Percentiles rank a stretch among this genome's conserved stretches.
These are phyloP conservation scores for Viridothelium virens DNA, from an alignment of 495 filamentous ascomycete species.

Conservation along the genomic window DNA sequence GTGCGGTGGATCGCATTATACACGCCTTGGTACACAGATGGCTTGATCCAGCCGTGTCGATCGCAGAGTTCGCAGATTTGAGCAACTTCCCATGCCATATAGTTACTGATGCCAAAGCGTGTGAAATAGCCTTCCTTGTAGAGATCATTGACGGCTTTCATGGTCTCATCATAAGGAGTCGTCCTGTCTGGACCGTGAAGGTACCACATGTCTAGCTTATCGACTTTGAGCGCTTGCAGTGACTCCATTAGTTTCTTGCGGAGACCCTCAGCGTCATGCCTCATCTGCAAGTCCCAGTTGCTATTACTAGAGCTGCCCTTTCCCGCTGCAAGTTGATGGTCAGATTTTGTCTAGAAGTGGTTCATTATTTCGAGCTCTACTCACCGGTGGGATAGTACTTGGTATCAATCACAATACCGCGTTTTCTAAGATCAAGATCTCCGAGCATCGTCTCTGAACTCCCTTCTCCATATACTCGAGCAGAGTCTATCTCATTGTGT, in stretches of 20 bases:
- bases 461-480: constrained; percentile 44
- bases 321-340: neutral
- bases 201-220: constrained; percentile 47
- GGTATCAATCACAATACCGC: constrained; percentile 47
- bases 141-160: constrained; percentile 42
- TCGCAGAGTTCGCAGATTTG: constrained; percentile 44
- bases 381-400: constrained; percentile 42
- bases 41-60: constrained; percentile 48
- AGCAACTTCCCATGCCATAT: constrained; percentile 45
- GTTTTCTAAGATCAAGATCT: constrained; percentile 40
- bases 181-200: constrained; percentile 46
- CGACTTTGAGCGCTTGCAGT: constrained; percentile 40
- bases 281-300: constrained; percentile 31
- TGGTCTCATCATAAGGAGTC: constrained; percentile 44
- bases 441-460: constrained; percentile 45
- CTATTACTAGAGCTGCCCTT: constrained; percentile 13
- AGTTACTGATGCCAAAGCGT: constrained; percentile 47
- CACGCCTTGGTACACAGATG: constrained; percentile 56
- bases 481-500: constrained; percentile 32
- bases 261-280: constrained; percentile 32
- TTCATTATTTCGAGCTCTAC: neutral
- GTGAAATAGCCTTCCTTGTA: constrained; percentile 43
- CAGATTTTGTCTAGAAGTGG: neutral
- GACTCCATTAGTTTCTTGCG: constrained; percentile 37
- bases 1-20: constrained; percentile 55